Evolutionary conservation across 139 green algal genomes (phyloP).

Genomic region (Chlorella vulgaris): DNA sequence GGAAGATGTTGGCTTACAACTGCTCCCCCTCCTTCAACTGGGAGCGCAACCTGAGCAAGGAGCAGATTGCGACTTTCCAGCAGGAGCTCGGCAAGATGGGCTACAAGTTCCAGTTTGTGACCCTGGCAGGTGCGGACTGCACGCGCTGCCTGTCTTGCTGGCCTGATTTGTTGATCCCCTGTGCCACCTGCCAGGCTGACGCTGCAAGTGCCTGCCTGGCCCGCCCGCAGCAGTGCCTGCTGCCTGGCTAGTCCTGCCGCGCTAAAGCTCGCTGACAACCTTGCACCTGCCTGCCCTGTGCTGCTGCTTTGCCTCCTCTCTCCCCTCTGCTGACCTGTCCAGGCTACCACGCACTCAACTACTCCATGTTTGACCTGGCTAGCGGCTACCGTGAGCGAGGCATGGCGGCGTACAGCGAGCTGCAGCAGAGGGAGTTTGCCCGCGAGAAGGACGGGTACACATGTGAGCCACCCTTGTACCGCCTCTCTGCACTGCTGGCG

Average conservation of each 20-base stretch:
- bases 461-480: not conserved
- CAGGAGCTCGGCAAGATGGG: constrained; percentile 70
- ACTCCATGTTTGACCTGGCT: constrained; percentile 80
- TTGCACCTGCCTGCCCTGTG: no score
- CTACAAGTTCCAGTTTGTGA: constrained; percentile 64
- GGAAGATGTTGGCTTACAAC: constrained; percentile 94
- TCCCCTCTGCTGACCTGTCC: constrained; percentile 61
- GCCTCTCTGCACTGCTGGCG: not conserved
- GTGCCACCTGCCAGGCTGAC: no score
- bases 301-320: not conserved
- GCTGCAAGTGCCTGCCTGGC: no score
- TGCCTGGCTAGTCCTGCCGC: no score
- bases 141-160: not conserved
- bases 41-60: constrained; percentile 78
- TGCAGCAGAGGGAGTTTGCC: constrained; percentile 81
- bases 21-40: constrained; percentile 95
- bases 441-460: constrained; percentile 70
- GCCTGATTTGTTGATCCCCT: not conserved
- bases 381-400: constrained; percentile 65
- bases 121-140: constrained; percentile 22
- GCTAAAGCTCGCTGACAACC: no score
- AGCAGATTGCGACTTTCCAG: constrained; percentile 84
- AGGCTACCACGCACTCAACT: constrained; percentile 89
- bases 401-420: constrained; percentile 82
- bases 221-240: no score